Percentiles rank a stretch among this genome's conserved stretches.
These are phyloP conservation scores for Rhodosorus marinus DNA, from an alignment of 23 red algal species.

Conservation along the genomic window DNA sequence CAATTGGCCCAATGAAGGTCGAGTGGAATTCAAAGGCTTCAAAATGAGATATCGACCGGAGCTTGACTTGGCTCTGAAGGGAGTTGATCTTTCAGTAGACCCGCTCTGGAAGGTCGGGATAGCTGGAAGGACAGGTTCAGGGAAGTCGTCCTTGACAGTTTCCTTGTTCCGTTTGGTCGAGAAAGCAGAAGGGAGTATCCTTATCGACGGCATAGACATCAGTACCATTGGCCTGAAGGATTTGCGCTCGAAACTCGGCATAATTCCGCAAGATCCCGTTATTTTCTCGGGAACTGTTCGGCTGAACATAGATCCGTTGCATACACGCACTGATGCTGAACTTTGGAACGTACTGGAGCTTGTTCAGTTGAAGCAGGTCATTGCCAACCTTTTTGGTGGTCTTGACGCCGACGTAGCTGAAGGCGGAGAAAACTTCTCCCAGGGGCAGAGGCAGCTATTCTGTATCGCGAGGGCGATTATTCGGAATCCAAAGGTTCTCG, in stretches of 20 bases:
- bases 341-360: slow-evolving; percentile 29
- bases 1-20: slow-evolving; percentile 47
- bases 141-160: slow-evolving; percentile 48
- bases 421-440: slow-evolving; percentile 33
- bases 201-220: slow-evolving; percentile 54
- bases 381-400: slow-evolving; percentile 10
- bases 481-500: slow-evolving; percentile 30
- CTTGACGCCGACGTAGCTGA: slow-evolving; percentile 28
- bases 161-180: slow-evolving; percentile 50
- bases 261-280: slow-evolving; percentile 75
- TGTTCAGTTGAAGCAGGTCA: slow-evolving; percentile 33
- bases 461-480: slow-evolving; percentile 61
- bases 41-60: slow-evolving; percentile 58
- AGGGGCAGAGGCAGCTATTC: slow-evolving; percentile 67
- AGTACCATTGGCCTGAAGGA: slow-evolving; percentile 18
- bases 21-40: slow-evolving; percentile 34
- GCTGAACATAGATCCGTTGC: slow-evolving; percentile 68
- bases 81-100: slow-evolving; percentile 23
- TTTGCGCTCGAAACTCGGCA: slow-evolving; percentile 38
- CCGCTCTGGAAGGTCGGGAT: slow-evolving; percentile 56
- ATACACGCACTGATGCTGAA: slow-evolving; percentile 21
- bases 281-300: slow-evolving; percentile 64
- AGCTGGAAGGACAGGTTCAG: slow-evolving; percentile 71
- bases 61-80: slow-evolving; percentile 15
- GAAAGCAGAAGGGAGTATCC: slow-evolving; percentile 28